Base-by-base conservation (phyloP, 805 yeast species). In the Blastobotrys mokoenaii region DNA sequence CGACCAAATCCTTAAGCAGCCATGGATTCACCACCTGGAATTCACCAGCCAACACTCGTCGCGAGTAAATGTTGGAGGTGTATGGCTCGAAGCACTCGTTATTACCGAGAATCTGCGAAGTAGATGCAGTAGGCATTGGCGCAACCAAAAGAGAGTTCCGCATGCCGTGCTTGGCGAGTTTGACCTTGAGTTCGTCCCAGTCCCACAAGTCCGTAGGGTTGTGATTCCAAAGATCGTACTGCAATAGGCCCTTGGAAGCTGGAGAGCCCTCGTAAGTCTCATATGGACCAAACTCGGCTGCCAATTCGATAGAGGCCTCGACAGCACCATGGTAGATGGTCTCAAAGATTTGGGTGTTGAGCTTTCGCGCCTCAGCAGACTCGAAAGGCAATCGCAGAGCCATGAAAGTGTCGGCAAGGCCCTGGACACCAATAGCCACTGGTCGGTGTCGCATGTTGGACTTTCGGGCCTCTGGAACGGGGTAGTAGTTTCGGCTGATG, bases 81-180 rank as follows among this genome's bases (percentile, higher is more conserved):
- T 80, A 79, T 10, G 98, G 97, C 65, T 90, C 98, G 64, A 90
- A 90, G 66, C 97, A 89, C 68, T 90, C 97, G 56, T 80, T 89
- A 70, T 76, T 86, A 34, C 97, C 97, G 43, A 90, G 71, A 43
- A 90, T 89, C 69, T 88, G 97, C 2, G 97, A 90, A 1, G 97
- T 90, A 1, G 97, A 87, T 1, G 97, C 97, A 14, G 97, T 90
- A 38, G 97, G 97, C 97, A 90, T 90, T 44, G 96, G 93, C 16
- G 62, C 62, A 39, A 87, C 84, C 30, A 87, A 63, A 46, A 90
- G 67, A 3, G 97, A 90, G 69, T 90, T 90, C 59, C 97, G 72
- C 36, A 90, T 57, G 40, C 97, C 97, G 57, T 77, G 65, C 50
- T 67, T 63, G 43, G 67, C 66, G 49, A 90, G 71, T 35, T 76